phyloP scores from a whole-genome alignment of 768 basidiomycete species.

The Mycena sanguinolenta region DNA sequence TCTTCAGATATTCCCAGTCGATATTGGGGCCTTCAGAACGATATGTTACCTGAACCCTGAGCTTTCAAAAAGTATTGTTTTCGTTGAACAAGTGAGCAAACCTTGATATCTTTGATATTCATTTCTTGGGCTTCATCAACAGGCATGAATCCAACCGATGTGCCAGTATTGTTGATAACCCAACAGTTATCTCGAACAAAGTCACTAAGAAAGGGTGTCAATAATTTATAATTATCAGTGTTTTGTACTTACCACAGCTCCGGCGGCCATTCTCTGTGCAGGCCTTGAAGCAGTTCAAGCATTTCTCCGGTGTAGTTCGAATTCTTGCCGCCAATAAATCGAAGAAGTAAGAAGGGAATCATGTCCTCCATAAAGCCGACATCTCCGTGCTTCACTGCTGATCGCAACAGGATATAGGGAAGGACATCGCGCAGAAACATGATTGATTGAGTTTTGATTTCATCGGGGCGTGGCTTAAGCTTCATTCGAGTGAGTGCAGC shows the following conservation, averaged over 20 bases:
- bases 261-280: neutral
- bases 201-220: neutral
- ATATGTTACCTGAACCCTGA: conserved; percentile 39
- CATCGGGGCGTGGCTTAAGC: conserved; percentile 13
- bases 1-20: conserved; percentile 38
- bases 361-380: neutral
- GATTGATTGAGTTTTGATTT: neutral
- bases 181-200: conserved; percentile 40
- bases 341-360: neutral
- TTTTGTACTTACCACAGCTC: neutral
- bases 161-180: conserved; percentile 37
- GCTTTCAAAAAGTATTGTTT: conserved; percentile 8
- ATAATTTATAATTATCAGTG: neutral
- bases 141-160: conserved; percentile 17
- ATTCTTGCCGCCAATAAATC: neutral
- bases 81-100: no score
- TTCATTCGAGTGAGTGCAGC: conserved; percentile 42
- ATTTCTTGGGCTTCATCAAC: conserved; percentile 41
- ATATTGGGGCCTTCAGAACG: conserved; percentile 38
- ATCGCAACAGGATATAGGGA: neutral
- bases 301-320: neutral
- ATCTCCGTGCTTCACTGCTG: neutral
- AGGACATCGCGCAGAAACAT: conserved; percentile 1
- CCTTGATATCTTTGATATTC: no score
- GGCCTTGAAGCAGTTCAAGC: neutral